Base-by-base conservation (phyloP, 1,139 yeast genomes). In the Saccharomycopsis hybrid region DNA sequence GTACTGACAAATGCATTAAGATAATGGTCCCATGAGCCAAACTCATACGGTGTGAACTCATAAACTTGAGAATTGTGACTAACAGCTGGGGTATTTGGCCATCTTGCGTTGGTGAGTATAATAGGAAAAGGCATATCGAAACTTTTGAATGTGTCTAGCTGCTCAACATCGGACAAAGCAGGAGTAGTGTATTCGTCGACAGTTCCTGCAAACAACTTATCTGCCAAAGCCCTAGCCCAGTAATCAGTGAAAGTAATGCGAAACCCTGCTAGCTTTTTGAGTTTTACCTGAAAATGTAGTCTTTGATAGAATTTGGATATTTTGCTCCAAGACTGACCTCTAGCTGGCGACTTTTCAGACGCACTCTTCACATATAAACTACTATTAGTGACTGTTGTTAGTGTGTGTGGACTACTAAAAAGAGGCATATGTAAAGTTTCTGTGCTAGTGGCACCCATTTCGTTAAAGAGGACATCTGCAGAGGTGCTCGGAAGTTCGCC, bases 11-110 rank as follows among this genome's bases (percentile, higher is more conserved):
- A 82, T 18, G 80, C 71, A 50, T 72, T 67, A 43, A 77, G 62
- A 35, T 67, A 65, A 4, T 69, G 59, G 54, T 80, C 82, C 83
- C 86, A 83, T 0, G 85, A 78, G 1, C 89, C 89, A 67, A 82
- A 79, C 57, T 82, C 89, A 58, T 62, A 79, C 0, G 89, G 88
- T 18, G 75, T 79, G 50, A 82, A 72, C 61, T 83, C 89, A 53
- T 72, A 66, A 2, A 71, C 58, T 39, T 61, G 59, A 25, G 55
- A 36, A 5, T 51, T 42, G 31, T 7, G 67, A 58, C 78, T 55
- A 28, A 60, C 49, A 57, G 59, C 43, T 37, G 58, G 41, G 52
- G 57, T 56, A 29, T 64, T 61, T 1, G 62, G 65, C 49, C 67
- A 65, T 48, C 70, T 66, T 13, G 70, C 62, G 43, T 73, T 67